Evolutionary conservation across 2,329 filamentous ascomycete species (phyloP).

Genomic region (Hypoxylon sp.): DNA sequence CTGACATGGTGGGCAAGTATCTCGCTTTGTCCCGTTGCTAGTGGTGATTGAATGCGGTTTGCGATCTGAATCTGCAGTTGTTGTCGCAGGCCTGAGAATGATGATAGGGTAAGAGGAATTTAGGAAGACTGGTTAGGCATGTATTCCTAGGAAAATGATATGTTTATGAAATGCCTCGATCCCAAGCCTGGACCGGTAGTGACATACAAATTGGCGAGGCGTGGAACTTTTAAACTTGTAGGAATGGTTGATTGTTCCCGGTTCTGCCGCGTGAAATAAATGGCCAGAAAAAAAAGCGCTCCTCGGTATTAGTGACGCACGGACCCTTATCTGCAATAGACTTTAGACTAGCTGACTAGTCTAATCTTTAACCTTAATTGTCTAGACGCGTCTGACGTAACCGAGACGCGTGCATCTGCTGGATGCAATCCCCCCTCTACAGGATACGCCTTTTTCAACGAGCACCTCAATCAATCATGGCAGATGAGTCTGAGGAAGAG

Average conservation of each 20-base stretch:
- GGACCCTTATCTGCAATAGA: constrained; percentile 8
- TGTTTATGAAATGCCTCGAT: constrained; percentile 11
- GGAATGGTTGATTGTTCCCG: no score
- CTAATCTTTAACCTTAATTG: constrained; percentile 33
- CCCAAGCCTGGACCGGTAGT: not conserved
- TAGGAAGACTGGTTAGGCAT: not conserved
- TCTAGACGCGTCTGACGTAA: constrained; percentile 34
- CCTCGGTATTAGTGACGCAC: constrained; percentile 26
- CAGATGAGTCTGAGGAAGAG: constrained; percentile 51
- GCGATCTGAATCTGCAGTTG: not conserved
- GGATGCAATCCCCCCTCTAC: not conserved
- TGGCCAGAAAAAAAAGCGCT: constrained; percentile 17
- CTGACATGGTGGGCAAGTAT: constrained; percentile 47
- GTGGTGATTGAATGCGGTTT: not conserved
- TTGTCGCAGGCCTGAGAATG: not conserved
- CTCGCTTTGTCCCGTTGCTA: constrained; percentile 19
- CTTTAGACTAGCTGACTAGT: no score
- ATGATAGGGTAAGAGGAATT: not conserved
- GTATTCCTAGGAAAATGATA: constrained; percentile 2
- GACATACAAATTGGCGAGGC: not conserved
- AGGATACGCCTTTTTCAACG: constrained; percentile 1
- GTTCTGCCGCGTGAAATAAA: constrained; percentile 34
- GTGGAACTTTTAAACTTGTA: constrained; percentile 22
- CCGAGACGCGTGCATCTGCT: constrained; percentile 28
- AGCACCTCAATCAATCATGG: constrained; percentile 45